Evolutionary conservation across 495 filamentous ascomycete species (phyloP).

Genomic region (Xylaria grammica): DNA sequence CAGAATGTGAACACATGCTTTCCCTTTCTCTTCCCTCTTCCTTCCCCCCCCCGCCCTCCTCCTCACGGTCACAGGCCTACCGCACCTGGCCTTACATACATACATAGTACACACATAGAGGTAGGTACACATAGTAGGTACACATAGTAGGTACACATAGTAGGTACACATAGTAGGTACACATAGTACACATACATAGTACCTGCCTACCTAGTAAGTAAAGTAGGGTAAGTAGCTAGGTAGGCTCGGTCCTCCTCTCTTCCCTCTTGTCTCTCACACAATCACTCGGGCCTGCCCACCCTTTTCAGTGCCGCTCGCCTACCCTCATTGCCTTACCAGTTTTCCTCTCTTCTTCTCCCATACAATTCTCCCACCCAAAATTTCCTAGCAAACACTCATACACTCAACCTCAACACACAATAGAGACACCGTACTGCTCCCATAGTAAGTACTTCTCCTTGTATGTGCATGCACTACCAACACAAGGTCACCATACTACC

Average conservation of each 20-base stretch:
- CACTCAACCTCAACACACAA: slow-evolving; percentile 16
- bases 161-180: no score
- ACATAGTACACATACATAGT: no score
- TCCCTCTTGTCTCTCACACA: slow-evolving; percentile 56
- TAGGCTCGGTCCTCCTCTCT: no score
- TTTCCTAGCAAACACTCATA: slow-evolving; percentile 35
- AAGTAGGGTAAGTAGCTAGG: no score
- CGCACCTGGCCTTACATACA: no score
- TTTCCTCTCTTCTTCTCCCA: slow-evolving; percentile 59
- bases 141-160: no score
- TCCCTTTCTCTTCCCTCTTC: slow-evolving; percentile 7
- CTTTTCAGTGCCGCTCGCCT: slow-evolving; percentile 62
- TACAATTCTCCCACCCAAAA: slow-evolving; percentile 58
- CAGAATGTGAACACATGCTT: slow-evolving; percentile 17
- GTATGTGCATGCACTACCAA: slow-evolving; percentile 40
- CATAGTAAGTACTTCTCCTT: slow-evolving; percentile 45
- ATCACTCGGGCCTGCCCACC: slow-evolving; percentile 63
- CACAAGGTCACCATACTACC: slow-evolving; percentile 41
- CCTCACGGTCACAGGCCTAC: no score
- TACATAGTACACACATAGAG: no score
- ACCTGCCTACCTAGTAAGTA: no score
- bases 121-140: no score
- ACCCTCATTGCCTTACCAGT: slow-evolving; percentile 63
- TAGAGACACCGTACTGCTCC: slow-evolving; percentile 19
- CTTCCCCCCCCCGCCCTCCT: no score